Percentiles rank a stretch among this genome's conserved stretches.
phyloP scores from a whole-genome alignment of 441 rosid genomes.

The Gossypium gossypioides region DNA sequence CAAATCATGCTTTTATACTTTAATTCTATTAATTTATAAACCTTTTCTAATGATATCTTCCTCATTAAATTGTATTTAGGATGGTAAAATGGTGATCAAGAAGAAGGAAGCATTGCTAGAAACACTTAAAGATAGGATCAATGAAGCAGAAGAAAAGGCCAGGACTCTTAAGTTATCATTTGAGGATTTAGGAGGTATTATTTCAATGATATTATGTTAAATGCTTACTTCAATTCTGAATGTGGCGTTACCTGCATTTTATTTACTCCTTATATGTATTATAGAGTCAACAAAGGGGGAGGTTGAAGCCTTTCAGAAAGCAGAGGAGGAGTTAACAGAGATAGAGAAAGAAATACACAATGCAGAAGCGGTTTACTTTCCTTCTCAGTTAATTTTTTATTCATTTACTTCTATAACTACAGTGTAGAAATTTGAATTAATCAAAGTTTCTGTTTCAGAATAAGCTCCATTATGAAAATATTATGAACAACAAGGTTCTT shows the following conservation, averaged over 20 bases:
- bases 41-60: slow-evolving; percentile 4
- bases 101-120: slow-evolving; percentile 45
- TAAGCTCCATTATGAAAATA: slow-evolving; percentile 61
- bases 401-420: slow-evolving; percentile 8
- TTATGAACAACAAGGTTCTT: slow-evolving; percentile 72
- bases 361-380: slow-evolving; percentile 45
- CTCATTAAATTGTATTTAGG: slow-evolving; percentile 29
- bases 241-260: slow-evolving; percentile 7
- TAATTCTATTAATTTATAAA: not conserved
- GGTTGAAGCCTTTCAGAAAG: slow-evolving; percentile 58
- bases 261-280: slow-evolving; percentile 1
- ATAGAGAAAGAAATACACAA: slow-evolving; percentile 53
- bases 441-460: slow-evolving; percentile 40
- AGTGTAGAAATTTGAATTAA: slow-evolving; percentile 13
- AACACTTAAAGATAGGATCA: slow-evolving; percentile 33
- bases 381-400: slow-evolving; percentile 5
- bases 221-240: not conserved
- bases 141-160: slow-evolving; percentile 55
- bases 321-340: slow-evolving; percentile 66
- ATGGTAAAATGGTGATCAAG: slow-evolving; percentile 38
- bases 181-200: slow-evolving; percentile 64
- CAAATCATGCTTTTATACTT: not conserved
- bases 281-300: slow-evolving; percentile 75
- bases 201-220: slow-evolving; percentile 1
- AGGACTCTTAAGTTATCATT: slow-evolving; percentile 45